Evolutionary conservation across 2,329 filamentous ascomycete species (phyloP).

Genomic region (Aspergillus pseudoterreus): DNA sequence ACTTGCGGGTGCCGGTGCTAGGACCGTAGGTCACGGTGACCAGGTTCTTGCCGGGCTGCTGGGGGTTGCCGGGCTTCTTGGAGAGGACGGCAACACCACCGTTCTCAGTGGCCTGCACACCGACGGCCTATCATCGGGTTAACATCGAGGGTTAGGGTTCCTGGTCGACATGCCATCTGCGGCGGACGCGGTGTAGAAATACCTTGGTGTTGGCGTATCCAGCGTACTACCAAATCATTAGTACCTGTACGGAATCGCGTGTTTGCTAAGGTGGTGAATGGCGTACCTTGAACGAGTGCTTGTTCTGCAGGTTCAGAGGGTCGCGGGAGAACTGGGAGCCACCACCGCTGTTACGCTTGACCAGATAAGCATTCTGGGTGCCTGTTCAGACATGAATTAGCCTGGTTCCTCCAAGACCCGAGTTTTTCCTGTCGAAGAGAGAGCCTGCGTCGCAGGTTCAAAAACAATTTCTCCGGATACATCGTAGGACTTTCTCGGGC

Average conservation of each 20-base stretch:
- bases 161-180: not conserved
- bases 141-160: not conserved
- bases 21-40: conserved; percentile 66
- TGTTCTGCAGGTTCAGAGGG: conserved; percentile 88
- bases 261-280: not conserved
- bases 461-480: not conserved
- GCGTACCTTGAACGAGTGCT: conserved; percentile 80
- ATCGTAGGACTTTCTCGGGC: not conserved
- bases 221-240: conserved; percentile 61
- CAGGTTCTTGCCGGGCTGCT: conserved; percentile 68
- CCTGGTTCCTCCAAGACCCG: not conserved
- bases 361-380: conserved; percentile 82
- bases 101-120: conserved; percentile 70
- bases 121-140: conserved; percentile 64
- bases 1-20: conserved; percentile 77
- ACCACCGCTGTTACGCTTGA: conserved; percentile 78
- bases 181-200: conserved; percentile 25
- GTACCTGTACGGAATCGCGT: not conserved
- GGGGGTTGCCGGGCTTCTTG: conserved; percentile 73
- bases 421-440: conserved; percentile 1
- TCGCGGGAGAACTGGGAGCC: conserved; percentile 90
- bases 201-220: conserved; percentile 95
- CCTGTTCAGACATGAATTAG: conserved; percentile 51
- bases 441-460: not conserved
- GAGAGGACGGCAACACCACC: conserved; percentile 74